These are phyloP conservation scores for Trichoderma lentiforme DNA, from an alignment of 2,329 filamentous ascomycete species.

Conservation along the genomic window DNA sequence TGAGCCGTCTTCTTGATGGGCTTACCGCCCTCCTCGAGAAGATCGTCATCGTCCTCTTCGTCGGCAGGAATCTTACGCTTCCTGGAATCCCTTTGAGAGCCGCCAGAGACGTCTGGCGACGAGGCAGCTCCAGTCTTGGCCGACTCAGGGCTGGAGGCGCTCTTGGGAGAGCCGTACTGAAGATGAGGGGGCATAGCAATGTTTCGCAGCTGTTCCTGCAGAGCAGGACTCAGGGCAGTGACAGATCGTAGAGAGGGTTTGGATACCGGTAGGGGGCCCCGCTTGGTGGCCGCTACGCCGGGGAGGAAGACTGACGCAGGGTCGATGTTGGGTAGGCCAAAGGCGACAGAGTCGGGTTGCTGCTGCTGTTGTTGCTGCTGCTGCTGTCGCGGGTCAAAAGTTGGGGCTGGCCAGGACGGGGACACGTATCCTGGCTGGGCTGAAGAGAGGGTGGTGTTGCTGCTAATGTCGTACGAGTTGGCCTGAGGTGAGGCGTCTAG, in stretches of 20 bases:
- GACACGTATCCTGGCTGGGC: conserved; percentile 33
- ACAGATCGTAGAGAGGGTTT: conserved; percentile 30
- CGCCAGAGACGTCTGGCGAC: conserved; percentile 54
- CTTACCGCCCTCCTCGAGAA: conserved; percentile 56
- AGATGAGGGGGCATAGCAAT: conserved; percentile 64
- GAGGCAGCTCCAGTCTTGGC: conserved; percentile 47
- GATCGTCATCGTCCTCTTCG: conserved; percentile 45
- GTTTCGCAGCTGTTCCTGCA: conserved; percentile 58
- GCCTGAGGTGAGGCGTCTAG: conserved; percentile 49
- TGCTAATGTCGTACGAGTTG: conserved; percentile 43
- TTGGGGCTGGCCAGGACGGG: conserved; percentile 35
- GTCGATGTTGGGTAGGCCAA: conserved; percentile 34
- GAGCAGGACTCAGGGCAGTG: conserved; percentile 50
- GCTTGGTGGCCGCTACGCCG: conserved; percentile 21
- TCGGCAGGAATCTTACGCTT: conserved; percentile 70
- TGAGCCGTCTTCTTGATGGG: conserved; percentile 85
- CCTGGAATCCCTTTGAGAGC: conserved; percentile 49
- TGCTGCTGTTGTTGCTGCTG: conserved; percentile 2
- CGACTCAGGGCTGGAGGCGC: conserved; percentile 57
- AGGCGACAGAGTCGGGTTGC: conserved; percentile 34
- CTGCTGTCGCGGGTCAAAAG: conserved; percentile 27
- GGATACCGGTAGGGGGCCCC: conserved; percentile 29
- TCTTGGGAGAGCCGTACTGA: conserved; percentile 58
- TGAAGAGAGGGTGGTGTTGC: conserved; percentile 36
- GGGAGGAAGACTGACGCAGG: conserved; percentile 34